These are phyloP conservation scores for Avena atlantica DNA, from an alignment of 176 grass and related monocot genomes.

Conservation along the genomic window DNA sequence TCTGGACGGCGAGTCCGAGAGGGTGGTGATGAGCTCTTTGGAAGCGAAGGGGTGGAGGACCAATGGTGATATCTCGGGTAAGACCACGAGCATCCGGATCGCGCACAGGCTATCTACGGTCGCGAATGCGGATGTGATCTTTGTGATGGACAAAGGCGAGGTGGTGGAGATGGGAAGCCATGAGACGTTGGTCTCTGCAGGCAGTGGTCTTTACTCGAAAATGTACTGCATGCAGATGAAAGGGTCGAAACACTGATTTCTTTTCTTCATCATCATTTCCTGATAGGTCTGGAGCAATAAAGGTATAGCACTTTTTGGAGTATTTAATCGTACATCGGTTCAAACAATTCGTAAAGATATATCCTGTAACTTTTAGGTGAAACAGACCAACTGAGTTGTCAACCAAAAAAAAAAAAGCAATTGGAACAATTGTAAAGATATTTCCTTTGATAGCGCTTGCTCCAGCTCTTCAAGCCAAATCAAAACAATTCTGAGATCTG, in stretches of 20 bases:
- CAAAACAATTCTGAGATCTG: not conserved
- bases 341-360: not conserved
- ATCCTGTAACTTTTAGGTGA: not conserved
- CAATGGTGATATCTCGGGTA: not conserved
- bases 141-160: conserved; percentile 58
- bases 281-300: not conserved
- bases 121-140: conserved; percentile 35
- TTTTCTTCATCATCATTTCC: not conserved
- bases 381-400: too few relatives aligned
- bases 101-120: conserved; percentile 63
- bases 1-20: conserved; percentile 58
- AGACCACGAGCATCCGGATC: conserved; percentile 53
- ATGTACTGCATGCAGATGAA: conserved; percentile 51
- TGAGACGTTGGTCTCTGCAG: conserved; percentile 16
- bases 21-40: conserved; percentile 46
- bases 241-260: conserved; percentile 34
- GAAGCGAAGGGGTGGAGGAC: conserved; percentile 36
- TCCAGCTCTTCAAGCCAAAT: not conserved
- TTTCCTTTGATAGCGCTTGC: too few relatives aligned
- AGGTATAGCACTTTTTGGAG: not conserved
- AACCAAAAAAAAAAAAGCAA: too few relatives aligned
- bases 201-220: conserved; percentile 49
- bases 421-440: too few relatives aligned
- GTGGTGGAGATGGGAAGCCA: conserved; percentile 55
- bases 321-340: not conserved